phyloP scores from a whole-genome alignment of 768 basidiomycete genomes.

The Pulveroboletus sp. region DNA sequence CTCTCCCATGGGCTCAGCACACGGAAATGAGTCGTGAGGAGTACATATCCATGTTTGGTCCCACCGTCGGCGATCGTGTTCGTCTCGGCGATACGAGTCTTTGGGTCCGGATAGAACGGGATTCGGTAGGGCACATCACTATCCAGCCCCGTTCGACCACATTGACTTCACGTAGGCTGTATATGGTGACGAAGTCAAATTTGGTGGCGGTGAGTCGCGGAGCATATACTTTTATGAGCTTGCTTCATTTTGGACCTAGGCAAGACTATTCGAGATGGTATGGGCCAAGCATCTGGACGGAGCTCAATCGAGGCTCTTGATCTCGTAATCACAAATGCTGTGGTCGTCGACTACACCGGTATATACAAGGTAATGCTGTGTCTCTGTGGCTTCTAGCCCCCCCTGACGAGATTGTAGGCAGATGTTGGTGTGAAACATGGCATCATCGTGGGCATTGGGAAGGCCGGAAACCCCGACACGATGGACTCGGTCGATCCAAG shows the following conservation, averaged over 20 bases:
- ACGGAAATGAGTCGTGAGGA: constrained; percentile 60
- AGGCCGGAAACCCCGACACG: constrained; percentile 93
- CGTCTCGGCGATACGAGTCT: constrained; percentile 84
- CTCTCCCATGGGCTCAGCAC: constrained; percentile 44
- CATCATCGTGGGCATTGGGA: constrained; percentile 83
- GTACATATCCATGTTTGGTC: constrained; percentile 94
- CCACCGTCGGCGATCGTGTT: constrained; percentile 86
- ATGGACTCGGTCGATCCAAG: constrained; percentile 73
- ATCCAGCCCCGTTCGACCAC: not conserved
- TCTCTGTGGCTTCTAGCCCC: not conserved
- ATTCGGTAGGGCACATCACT: constrained; percentile 46
- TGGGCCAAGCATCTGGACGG: constrained; percentile 85
- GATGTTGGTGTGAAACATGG: constrained; percentile 92
- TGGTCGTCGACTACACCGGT: constrained; percentile 92
- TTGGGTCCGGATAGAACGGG: constrained; percentile 90
- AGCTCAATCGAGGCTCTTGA: constrained; percentile 70
- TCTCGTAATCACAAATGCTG: constrained; percentile 90
- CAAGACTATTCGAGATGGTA: constrained; percentile 92
- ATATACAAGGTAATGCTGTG: constrained; percentile 73
- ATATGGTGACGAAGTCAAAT: constrained; percentile 97
- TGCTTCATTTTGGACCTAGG: constrained; percentile 40
- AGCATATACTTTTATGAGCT: not conserved
- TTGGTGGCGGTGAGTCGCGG: constrained; percentile 72
- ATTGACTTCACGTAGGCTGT: constrained; percentile 47
- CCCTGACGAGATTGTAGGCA: constrained; percentile 48